Base-by-base conservation (phyloP, 495 filamentous ascomycete genomes). In the Penicillium lagena region DNA sequence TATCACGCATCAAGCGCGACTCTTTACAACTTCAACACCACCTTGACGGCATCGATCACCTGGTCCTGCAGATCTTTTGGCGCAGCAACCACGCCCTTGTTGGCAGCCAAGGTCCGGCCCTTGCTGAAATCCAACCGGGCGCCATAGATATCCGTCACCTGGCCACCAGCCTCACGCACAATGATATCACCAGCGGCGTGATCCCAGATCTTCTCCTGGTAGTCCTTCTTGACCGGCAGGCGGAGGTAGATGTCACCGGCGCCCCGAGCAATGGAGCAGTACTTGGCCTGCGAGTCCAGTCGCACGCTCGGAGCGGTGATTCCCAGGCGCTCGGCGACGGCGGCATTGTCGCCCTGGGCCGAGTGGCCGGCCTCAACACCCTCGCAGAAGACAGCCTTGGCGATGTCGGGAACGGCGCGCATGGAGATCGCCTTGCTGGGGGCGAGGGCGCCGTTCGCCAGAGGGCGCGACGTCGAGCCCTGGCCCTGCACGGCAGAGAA, bases 191-290 rank as follows among this genome's bases (percentile, higher is more conserved):
- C 93, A n/a, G 89, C 91, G 29, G 91, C 94, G 67, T 99, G 93
- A 62, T 99, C 93, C 93, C 93, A 99, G 51, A 99, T 97, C 77
- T 99, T 99, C 76, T 99, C 93, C 68, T 95, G 81, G 66, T 97
- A 99, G 17, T 82, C 81, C 58, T 82, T 83, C 54, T 77, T 83
- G 10, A 85, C 82, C 12, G 94, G 93, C 28, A 99, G 68, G 40
- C 93, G 77, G 52, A 98, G 71, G 63, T 97, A 97, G 51, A 99
- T 81, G 56, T 99, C 94, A 35, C 90, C 93, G 7, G 90, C 90
- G 17, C 93, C 93, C 47, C 93, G 73, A n/a, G 94, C 90, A 59
- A 99, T 90, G 3, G 86, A 90, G 37, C 82, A 91, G 61, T 99
- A 99, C 64, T 99, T 99, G 43, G 93, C 90, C 68, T 97, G 94